Evolutionary conservation across 2,329 filamentous ascomycete species (phyloP).

Genomic region (Pseudopyricularia cyperi): DNA sequence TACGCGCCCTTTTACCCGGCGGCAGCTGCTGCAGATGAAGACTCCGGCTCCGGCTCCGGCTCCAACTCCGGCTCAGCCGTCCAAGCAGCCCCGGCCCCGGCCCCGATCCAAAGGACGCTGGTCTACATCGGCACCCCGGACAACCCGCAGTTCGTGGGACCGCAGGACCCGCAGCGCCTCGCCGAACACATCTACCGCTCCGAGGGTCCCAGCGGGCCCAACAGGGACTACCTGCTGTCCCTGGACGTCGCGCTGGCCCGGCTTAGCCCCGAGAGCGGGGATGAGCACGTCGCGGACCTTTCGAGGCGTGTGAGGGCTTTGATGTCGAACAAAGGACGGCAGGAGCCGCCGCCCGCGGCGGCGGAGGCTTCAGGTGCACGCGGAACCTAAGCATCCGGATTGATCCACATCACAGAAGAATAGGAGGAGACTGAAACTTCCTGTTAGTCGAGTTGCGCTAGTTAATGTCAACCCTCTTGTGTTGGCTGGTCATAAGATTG

Average conservation of each 20-base stretch:
- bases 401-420: conserved; percentile 37
- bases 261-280: conserved; percentile 63
- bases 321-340: background rate
- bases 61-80: too few species aligned
- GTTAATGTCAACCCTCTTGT: background rate
- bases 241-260: conserved; percentile 63
- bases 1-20: conserved; percentile 71
- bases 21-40: too few species aligned
- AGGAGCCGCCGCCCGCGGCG: conserved; percentile 2
- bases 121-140: conserved; percentile 92
- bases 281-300: conserved; percentile 76
- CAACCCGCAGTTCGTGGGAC: conserved; percentile 84
- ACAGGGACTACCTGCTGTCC: conserved; percentile 76
- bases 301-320: conserved; percentile 52
- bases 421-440: conserved; percentile 46
- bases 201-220: conserved; percentile 73
- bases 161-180: conserved; percentile 64
- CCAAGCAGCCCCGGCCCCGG: conserved; percentile 19
- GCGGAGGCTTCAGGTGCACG: background rate
- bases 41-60: conserved; percentile 12
- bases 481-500: too few species aligned
- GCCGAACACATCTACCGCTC: conserved; percentile 71
- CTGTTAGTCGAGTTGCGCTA: background rate
- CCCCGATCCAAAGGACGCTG: conserved; percentile 38
- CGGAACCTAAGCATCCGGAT: conserved; percentile 14